These are phyloP conservation scores for Strigomonas culicis DNA, from an alignment of 208 protist genomes.

Conservation along the genomic window DNA sequence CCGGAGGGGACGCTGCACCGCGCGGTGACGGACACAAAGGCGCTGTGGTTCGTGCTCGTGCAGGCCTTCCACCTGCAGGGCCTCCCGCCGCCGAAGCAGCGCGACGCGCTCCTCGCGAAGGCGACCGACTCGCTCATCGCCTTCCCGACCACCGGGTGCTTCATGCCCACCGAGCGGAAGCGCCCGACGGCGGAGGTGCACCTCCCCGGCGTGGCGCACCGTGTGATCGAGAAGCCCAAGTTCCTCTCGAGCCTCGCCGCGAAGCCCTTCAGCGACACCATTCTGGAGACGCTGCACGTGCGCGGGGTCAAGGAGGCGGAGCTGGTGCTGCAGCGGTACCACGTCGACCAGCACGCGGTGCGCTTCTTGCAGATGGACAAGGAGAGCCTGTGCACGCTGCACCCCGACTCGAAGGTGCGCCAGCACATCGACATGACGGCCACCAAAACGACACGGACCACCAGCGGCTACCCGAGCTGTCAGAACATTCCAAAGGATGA, in stretches of 20 bases:
- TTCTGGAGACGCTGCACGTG: constrained; percentile 40
- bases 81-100: constrained; percentile 33
- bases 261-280: constrained; percentile 43
- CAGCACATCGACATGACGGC: constrained; percentile 84
- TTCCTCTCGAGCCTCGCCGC: constrained; percentile 26
- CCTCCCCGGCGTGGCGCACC: constrained; percentile 58
- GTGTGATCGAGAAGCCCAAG: constrained; percentile 32
- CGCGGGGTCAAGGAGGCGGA: constrained; percentile 44
- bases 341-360: constrained; percentile 49
- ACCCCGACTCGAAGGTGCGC: constrained; percentile 53
- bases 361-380: constrained; percentile 39
- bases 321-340: constrained; percentile 60
- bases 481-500: constrained; percentile 89
- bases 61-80: constrained; percentile 38
- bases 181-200: constrained; percentile 28
- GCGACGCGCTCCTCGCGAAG: constrained; percentile 38
- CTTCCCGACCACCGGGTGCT: constrained; percentile 59
- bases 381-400: constrained; percentile 25
- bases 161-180: constrained; percentile 51
- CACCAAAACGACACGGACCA: constrained; percentile 77
- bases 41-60: constrained; percentile 83
- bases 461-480: constrained; percentile 79
- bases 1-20: constrained; percentile 74
- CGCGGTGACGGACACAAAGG: constrained; percentile 79
- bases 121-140: constrained; percentile 51